Base-by-base conservation (phyloP, 2,329 filamentous ascomycete genomes). In the Neonectria sp. region DNA sequence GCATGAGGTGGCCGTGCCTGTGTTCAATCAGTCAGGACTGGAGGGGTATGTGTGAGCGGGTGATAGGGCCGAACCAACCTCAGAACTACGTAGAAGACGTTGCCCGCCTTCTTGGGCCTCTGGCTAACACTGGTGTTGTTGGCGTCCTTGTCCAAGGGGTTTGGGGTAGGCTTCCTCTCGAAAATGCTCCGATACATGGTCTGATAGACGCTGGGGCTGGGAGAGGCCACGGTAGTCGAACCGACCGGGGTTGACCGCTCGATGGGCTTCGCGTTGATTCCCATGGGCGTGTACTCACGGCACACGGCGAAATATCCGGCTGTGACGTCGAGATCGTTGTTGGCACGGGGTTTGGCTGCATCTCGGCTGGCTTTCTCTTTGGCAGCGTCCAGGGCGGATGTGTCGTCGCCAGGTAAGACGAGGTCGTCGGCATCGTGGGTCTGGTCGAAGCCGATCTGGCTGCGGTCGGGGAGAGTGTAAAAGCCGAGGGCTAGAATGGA, bases 171-270 rank as follows among this genome's bases (percentile, higher is more conserved):
- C 76, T 92, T 95, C 76, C 95, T 89, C 75, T 97, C 95, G 79
- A 99, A 98, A 68, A 99, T 92, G 79, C 93, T 97, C 78, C 95
- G 88, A 82, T 99, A 99, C 94, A 99, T 98, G 79, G 93, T 93
- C 86, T 98, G 96, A 81, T 98, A 98, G 43, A 99, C 95, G 79
- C 95, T 98, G 63, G 93, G 95, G 77, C 94, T 97, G 63, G 95
- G 92, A 48, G 92, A 86, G 37, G 92, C 90, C 51, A 96, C 90
- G 17, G 93, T 92, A 59, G 88, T 82, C 63, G 92, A 91, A 21
- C 94, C 94, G 13, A 93, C 89, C 6, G 95, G 94, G 0, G 93
- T 95, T 35, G 91, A 90, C 67, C 94, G 89, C 82, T 97, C 95
- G 65, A 95, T 95, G 6, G 95, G 95, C 82, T 95, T 97, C 67